Conservation (phyloP, 1,284 basidiomycete genomes). For the Meira nashicola region DNA sequence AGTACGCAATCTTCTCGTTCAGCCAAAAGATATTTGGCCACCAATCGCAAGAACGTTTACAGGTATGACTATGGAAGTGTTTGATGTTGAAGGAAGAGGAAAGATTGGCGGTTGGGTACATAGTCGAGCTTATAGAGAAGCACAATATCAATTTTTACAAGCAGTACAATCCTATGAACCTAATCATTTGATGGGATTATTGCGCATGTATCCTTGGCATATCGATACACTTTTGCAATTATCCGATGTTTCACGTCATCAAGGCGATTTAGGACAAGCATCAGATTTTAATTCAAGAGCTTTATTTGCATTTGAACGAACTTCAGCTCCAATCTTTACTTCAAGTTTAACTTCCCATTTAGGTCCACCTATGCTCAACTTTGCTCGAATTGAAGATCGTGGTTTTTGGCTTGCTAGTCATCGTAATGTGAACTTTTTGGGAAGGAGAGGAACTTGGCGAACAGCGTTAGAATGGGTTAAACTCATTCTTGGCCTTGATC, state of each 20-base stretch:
- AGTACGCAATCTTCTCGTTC: conserved; percentile 38
- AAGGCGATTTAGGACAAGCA: conserved; percentile 50
- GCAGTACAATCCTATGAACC: conserved; percentile 46
- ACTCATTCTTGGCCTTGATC: conserved; percentile 37
- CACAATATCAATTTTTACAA: conserved; percentile 49
- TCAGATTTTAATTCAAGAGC: conserved; percentile 48
- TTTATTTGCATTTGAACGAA: conserved; percentile 46
- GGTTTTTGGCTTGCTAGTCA: conserved; percentile 49
- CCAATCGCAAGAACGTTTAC: conserved; percentile 45
- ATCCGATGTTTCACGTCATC: conserved; percentile 44
- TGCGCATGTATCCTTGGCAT: conserved; percentile 49
- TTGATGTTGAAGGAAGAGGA: conserved; percentile 22
- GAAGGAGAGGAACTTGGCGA: conserved; percentile 47
- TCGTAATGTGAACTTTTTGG: conserved; percentile 42
- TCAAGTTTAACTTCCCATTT: conserved; percentile 35
- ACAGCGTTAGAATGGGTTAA: conserved; percentile 51
- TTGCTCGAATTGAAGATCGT: conserved; percentile 43
- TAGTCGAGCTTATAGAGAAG: conserved; percentile 42
- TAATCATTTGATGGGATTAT: conserved; percentile 37
- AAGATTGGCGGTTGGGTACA: conserved; percentile 42
- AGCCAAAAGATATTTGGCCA: conserved; percentile 45
- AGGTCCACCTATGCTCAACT: conserved; percentile 43
- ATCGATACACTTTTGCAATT: conserved; percentile 50
- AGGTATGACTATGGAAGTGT: conserved; percentile 44
- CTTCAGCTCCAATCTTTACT: conserved; percentile 34